Conservation (phyloP, 2,329 filamentous ascomycete genomes). For the Pseudohalonectria lignicola region DNA sequence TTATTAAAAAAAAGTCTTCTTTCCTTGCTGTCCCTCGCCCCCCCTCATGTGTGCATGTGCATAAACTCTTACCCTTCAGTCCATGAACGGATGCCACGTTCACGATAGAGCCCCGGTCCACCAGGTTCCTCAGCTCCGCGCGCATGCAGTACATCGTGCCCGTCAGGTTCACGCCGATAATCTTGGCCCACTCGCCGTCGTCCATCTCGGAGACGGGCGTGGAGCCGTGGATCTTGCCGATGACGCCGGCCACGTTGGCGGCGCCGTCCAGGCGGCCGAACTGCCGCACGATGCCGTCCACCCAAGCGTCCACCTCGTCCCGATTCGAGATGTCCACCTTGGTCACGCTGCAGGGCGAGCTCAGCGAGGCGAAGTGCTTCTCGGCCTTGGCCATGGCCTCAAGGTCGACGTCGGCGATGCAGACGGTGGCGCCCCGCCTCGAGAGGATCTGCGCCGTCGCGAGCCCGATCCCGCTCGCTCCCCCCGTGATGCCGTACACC, state of each 20-base stretch:
- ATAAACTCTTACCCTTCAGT: slow-evolving; percentile 4
- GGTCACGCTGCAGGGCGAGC: slow-evolving; percentile 18
- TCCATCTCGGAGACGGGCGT: slow-evolving; percentile 21
- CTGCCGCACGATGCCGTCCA: slow-evolving; percentile 29
- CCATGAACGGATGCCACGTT: slow-evolving; percentile 9
- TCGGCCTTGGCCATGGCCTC: slow-evolving; percentile 16
- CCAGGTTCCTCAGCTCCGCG: slow-evolving; percentile 15
- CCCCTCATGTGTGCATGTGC: too few relatives aligned
- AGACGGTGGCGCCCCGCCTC: slow-evolving; percentile 23
- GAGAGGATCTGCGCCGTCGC: slow-evolving; percentile 25
- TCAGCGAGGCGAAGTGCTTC: slow-evolving; percentile 15
- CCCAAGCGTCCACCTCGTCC: slow-evolving; percentile 38
- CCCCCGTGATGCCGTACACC: slow-evolving; percentile 33
- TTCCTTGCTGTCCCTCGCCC: too few relatives aligned
- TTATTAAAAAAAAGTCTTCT: too few relatives aligned
- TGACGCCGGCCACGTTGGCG: slow-evolving; percentile 41
- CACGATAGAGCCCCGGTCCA: slow-evolving; percentile 7
- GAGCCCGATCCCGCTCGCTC: slow-evolving; percentile 24
- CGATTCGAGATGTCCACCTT: slow-evolving; percentile 36
- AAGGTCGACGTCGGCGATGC: slow-evolving; percentile 25
- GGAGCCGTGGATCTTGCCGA: slow-evolving; percentile 30
- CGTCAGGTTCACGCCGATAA: slow-evolving; percentile 32
- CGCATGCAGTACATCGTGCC: slow-evolving; percentile 41
- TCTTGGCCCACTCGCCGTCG: slow-evolving; percentile 6
- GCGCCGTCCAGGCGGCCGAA: slow-evolving; percentile 43